Percentiles rank a stretch among this genome's conserved stretches.
Evolutionary conservation across 768 basidiomycete species (phyloP).

Genomic region (Trametes elegans): DNA sequence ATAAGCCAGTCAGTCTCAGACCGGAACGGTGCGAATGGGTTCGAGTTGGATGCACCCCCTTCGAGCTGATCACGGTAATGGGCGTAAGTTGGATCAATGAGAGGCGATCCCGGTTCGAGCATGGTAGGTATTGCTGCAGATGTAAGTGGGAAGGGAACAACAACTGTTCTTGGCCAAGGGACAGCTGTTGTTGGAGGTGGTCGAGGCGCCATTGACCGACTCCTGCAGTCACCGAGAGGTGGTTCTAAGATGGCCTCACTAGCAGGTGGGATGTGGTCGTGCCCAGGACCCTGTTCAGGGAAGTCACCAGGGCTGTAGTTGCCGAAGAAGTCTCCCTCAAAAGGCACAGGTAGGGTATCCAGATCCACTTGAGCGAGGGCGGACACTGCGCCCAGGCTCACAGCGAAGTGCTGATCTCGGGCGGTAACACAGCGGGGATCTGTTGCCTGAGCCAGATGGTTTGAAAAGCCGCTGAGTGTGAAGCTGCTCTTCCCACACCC

Average conservation of each 20-base stretch:
- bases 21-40: conserved; percentile 32
- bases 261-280: background rate
- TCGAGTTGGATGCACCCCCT: background rate
- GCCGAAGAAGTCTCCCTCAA: conserved; percentile 8
- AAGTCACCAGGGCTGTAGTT: background rate
- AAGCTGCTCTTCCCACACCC: too few species aligned
- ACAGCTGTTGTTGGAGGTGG: background rate
- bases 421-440: too few species aligned
- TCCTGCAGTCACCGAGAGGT: background rate
- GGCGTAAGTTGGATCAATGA: too few species aligned
- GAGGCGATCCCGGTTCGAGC: background rate
- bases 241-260: background rate
- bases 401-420: too few species aligned
- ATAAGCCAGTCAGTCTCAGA: conserved; percentile 40
- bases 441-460: too few species aligned
- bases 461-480: too few species aligned
- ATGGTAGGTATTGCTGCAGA: background rate
- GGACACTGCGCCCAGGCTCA: too few species aligned
- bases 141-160: background rate
- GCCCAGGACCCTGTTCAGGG: background rate
- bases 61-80: background rate
- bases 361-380: too few species aligned
- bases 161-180: background rate
- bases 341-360: background rate
- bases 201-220: background rate